Base-by-base conservation (phyloP, 495 filamentous ascomycete species). In the Echria macrotheca region DNA sequence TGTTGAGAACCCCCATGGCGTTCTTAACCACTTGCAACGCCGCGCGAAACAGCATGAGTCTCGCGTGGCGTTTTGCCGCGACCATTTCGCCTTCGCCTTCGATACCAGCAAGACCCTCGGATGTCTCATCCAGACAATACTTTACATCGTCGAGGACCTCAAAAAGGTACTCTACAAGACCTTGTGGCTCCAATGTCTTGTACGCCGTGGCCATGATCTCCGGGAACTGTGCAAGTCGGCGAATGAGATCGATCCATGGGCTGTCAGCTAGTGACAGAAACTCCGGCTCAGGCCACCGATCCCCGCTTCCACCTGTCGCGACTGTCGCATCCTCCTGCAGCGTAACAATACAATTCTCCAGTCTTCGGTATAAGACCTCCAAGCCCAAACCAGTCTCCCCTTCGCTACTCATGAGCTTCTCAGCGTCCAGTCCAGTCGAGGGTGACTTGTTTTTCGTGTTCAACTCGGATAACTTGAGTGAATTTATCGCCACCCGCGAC, bases 1-100 rank as follows among this genome's bases (percentile, higher is more conserved):
- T n/a, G n/a, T n/a, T n/a, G n/a, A n/a, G n/a, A n/a, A n/a, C n/a
- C n/a, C n/a, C n/a, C n/a, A n/a, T n/a, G n/a, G n/a, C 46, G 18
- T 37, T 48, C 24, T 38, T 35, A n/a, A 48, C 5, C 14, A 48
- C 46, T 32, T 48, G 46, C 46, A 23, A 26, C 14, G 46, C 24
- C 4, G 21, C 35, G 22, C 14, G 24, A 15, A 48, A 38, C 6
- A 38, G 31, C n/a, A 35, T 10, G 6, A 25, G 12, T 19, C 25
- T 48, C 14, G 9, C 46, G 0, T 33, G 24, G 33, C 17, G 22
- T 15, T 29, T 32, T 23, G 17, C 40, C 7, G 24, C 35, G 19
- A 18, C 23, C 7, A 14, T 14, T 28, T 26, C 14, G 9, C 21
- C 21, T 8, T 15, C 35, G 2, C 36, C 45, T n/a, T n/a, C n/a